Conservation (phyloP, 331 rosid species). For the Rosa hybrid region DNA sequence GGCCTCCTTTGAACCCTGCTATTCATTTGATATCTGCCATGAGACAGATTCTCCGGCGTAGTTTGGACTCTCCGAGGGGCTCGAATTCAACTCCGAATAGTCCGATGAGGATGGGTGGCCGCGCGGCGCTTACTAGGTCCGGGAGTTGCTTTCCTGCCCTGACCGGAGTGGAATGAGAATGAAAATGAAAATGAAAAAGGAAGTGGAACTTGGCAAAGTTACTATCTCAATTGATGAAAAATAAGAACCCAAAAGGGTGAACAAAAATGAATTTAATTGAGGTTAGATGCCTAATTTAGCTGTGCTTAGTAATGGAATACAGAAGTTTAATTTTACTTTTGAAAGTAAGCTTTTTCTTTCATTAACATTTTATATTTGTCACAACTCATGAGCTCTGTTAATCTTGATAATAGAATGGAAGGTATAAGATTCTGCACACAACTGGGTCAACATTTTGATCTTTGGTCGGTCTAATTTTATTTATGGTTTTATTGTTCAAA, state of each 20-base stretch:
- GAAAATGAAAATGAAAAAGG: neutral
- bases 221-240: constrained; percentile 18
- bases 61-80: constrained; percentile 76
- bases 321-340: neutral
- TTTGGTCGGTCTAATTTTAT: neutral
- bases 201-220: neutral
- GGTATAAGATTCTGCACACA: neutral
- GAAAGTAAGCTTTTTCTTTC: neutral
- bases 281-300: constrained; percentile 16
- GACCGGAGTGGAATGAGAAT: constrained; percentile 35
- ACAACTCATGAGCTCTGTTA: neutral
- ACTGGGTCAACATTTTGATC: neutral
- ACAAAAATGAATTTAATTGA: neutral
- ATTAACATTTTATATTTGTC: neutral
- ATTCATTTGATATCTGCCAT: constrained; percentile 80
- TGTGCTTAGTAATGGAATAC: constrained; percentile 12
- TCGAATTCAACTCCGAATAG: constrained; percentile 63
- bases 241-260: constrained; percentile 18
- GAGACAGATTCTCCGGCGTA: constrained; percentile 80
- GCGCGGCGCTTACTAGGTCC: constrained; percentile 55
- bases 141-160: constrained; percentile 73
- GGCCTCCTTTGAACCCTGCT: constrained; percentile 76
- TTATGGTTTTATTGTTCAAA: neutral
- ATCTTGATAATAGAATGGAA: neutral
- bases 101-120: constrained; percentile 49